Conservation (phyloP, 495 filamentous ascomycete species). For the Penicillium salamii region DNA sequence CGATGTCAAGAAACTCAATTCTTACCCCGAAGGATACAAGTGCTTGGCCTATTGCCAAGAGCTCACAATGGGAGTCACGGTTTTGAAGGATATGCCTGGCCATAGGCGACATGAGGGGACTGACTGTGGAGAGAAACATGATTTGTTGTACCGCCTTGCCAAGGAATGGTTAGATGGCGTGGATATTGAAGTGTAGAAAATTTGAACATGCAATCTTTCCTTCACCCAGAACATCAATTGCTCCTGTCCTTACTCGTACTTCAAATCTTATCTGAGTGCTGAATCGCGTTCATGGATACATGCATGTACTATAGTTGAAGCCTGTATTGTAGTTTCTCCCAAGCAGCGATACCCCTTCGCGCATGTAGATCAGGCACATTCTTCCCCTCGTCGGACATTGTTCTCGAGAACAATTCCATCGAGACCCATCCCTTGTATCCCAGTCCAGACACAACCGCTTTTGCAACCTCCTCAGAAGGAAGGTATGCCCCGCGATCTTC, state of each 20-base stretch:
- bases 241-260: no score
- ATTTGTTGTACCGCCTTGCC: constrained; percentile 41
- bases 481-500: constrained; percentile 62
- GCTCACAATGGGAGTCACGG: constrained; percentile 40
- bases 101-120: constrained; percentile 43
- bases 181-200: constrained; percentile 31
- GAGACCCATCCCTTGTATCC: constrained; percentile 67
- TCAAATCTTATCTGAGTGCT: no score
- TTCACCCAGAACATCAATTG: no score
- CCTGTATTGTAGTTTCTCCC: constrained; percentile 41
- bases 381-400: constrained; percentile 51
- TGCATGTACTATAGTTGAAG: background rate
- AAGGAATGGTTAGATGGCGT: constrained; percentile 50
- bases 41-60: constrained; percentile 54
- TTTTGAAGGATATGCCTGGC: constrained; percentile 45
- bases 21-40: constrained; percentile 55
- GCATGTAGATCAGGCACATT: constrained; percentile 60
- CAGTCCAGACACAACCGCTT: constrained; percentile 56
- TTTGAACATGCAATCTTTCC: no score
- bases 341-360: constrained; percentile 52
- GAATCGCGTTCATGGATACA: no score
- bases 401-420: constrained; percentile 63
- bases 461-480: constrained; percentile 37
- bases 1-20: constrained; percentile 43
- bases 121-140: constrained; percentile 41